Conservation (phyloP, 2,329 filamentous ascomycete species). For the Venturia effusa region DNA sequence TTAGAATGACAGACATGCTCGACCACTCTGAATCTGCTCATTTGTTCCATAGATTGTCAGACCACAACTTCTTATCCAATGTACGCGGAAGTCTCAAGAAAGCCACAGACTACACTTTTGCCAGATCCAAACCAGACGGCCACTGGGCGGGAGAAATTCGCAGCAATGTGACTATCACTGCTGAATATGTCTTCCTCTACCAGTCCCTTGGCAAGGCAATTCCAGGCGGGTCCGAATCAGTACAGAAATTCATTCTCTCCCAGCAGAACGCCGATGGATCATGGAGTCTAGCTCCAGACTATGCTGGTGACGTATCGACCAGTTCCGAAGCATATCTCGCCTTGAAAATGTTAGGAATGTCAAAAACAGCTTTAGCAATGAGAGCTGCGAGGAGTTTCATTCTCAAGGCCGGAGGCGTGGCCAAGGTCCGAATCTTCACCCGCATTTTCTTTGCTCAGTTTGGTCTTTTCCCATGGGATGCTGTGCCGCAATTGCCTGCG, state of each 20-base stretch:
- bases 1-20: background rate
- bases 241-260: background rate
- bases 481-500: background rate
- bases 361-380: background rate
- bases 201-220: background rate
- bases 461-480: background rate
- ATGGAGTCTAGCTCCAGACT: conserved; percentile 4
- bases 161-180: background rate
- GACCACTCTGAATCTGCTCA: background rate
- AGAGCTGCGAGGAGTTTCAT: background rate
- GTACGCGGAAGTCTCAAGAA: background rate
- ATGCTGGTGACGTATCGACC: conserved; percentile 5
- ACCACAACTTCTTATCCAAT: background rate
- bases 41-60: background rate
- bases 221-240: background rate
- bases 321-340: conserved; percentile 4
- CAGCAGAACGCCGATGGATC: conserved; percentile 4
- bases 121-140: background rate
- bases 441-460: conserved; percentile 3
- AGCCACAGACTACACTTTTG: background rate
- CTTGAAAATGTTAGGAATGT: background rate
- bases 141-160: background rate
- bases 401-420: background rate
- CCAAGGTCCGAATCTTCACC: conserved; percentile 1
- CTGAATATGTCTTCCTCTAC: conserved; percentile 1